Base-by-base conservation (phyloP, 176 grass and related monocot species). In the Zoysia japonica region DNA sequence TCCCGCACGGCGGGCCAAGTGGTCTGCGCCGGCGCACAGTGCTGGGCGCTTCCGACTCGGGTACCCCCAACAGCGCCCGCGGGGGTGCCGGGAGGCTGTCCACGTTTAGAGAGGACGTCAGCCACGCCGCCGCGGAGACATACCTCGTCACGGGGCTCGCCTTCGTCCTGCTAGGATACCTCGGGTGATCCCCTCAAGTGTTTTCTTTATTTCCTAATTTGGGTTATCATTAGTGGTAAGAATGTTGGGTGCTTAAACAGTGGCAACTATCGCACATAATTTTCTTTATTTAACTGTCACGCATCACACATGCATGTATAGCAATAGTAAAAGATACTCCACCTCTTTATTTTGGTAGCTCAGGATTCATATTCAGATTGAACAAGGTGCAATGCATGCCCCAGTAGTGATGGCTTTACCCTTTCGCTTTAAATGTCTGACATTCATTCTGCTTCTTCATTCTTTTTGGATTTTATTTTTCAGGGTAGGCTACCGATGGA, bases 401-500 rank as follows among this genome's bases (percentile, higher is more conserved):
- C 9, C 47, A 38, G 38, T 6, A 5, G 28, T 67, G 55, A 70
- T 13, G 4, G 56, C 42, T 60, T 68, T 65, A 11, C 8, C 37
- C 5, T 63, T 61, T 5, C 61, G n/a, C 47, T 47, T 43, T 5
- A 4, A 3, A 51, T 59, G 8, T 51, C 1, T 78, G 5, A 63
- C 17, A 38, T 61, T 11, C 6, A 75, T 56, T 71, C 28, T 8
- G 6, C 14, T 11, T 4, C 48, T 15, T 62, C 28, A 28, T 16
- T 17, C 0, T 48, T 46, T 60, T 2, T 15, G 51, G 55, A 57
- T 60, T 61, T 66, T 36, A 6, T 76, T 84, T 65, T 85, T n/a
- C 92, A 98, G 95, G 82, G 37, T 94, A 79, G 96, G 96, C 68
- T 98, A 87, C 43, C 82, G 88, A 71, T 98, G 92, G 92, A 90